A percentile compares a stretch with the other conserved stretches of the same genome.
These are phyloP conservation scores for Pichia membranifaciens DNA, from an alignment of 805 yeast species.

Conservation along the genomic window DNA sequence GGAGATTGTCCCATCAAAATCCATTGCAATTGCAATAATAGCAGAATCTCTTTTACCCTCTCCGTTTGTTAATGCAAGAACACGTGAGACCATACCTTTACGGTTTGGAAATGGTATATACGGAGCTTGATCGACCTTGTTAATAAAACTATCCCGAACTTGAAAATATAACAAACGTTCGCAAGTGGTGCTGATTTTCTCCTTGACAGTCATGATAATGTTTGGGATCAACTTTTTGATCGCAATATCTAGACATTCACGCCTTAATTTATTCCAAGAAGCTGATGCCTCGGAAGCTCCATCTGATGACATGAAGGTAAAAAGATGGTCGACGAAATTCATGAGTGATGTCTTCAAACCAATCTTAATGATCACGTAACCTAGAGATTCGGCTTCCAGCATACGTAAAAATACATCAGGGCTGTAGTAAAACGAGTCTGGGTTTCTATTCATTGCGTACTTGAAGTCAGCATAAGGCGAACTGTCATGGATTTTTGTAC, in stretches of 20 bases:
- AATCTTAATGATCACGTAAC: slow-evolving; percentile 62
- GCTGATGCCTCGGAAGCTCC: slow-evolving; percentile 69
- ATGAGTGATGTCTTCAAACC: slow-evolving; percentile 41
- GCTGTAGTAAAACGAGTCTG: slow-evolving; percentile 61
- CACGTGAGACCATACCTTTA: slow-evolving; percentile 79
- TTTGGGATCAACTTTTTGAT: slow-evolving; percentile 61
- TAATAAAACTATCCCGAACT: slow-evolving; percentile 62
- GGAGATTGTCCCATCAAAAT: slow-evolving; percentile 72
- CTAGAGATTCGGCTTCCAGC: slow-evolving; percentile 84
- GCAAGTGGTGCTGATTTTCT: slow-evolving; percentile 70
- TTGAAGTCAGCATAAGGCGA: slow-evolving; percentile 86
- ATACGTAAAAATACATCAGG: slow-evolving; percentile 86
- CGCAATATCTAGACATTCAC: slow-evolving; percentile 58
- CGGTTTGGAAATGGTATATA: slow-evolving; percentile 73
- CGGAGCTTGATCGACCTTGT: slow-evolving; percentile 88
- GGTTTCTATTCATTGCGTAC: slow-evolving; percentile 77
- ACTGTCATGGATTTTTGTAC: slow-evolving; percentile 66
- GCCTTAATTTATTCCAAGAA: slow-evolving; percentile 78
- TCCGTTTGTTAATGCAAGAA: slow-evolving; percentile 78
- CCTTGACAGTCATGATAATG: slow-evolving; percentile 73
- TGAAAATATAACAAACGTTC: slow-evolving; percentile 62
- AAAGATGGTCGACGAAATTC: slow-evolving; percentile 43
- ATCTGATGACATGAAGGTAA: slow-evolving; percentile 61
- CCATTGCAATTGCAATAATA: slow-evolving; percentile 71
- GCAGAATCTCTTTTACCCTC: slow-evolving; percentile 84